Conservation (phyloP, 2,329 filamentous ascomycete genomes). For the Phialemoniopsis sp. region DNA sequence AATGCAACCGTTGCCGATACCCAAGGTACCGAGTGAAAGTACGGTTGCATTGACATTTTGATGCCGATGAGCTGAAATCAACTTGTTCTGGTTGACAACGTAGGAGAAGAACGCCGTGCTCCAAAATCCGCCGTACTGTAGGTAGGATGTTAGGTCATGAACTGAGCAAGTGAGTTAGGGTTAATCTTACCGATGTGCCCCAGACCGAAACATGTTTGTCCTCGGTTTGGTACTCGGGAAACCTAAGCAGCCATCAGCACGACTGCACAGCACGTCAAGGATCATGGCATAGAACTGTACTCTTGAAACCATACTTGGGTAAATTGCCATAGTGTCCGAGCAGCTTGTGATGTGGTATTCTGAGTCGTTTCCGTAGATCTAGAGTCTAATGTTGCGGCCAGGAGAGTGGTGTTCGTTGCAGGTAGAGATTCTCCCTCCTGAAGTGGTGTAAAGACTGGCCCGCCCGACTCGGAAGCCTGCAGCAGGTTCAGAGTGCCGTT, state of each 20-base stretch:
- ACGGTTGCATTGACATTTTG: too few relatives aligned
- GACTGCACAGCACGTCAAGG: too few relatives aligned
- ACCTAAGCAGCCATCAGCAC: conserved; percentile 14
- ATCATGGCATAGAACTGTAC: conserved; percentile 4
- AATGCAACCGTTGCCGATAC: conserved; percentile 19
- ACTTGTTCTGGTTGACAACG: conserved; percentile 17
- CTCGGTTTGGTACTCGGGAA: conserved; percentile 44
- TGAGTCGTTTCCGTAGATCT: conserved; percentile 34
- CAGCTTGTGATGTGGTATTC: conserved; percentile 42
- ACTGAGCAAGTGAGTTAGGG: conserved; percentile 17
- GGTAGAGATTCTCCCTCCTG: conserved; percentile 18
- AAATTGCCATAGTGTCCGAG: conserved; percentile 48
- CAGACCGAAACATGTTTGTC: conserved; percentile 49
- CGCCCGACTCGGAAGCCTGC: conserved; percentile 1
- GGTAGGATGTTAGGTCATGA: conserved; percentile 13
- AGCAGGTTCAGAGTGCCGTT: conserved; percentile 12
- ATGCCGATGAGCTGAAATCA: conserved; percentile 5
- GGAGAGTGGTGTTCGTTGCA: conserved; percentile 43
- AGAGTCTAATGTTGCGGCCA: conserved; percentile 39
- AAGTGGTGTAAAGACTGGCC: conserved; percentile 12
- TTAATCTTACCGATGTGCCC: conserved; percentile 12
- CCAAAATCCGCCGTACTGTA: conserved; percentile 26
- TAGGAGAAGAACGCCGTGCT: conserved; percentile 20
- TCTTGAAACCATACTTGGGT: conserved; percentile 52
- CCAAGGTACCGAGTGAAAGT: conserved; percentile 25